These are phyloP conservation scores for Alternaria burnsii DNA, from an alignment of 2,329 filamentous ascomycete genomes.

Conservation along the genomic window DNA sequence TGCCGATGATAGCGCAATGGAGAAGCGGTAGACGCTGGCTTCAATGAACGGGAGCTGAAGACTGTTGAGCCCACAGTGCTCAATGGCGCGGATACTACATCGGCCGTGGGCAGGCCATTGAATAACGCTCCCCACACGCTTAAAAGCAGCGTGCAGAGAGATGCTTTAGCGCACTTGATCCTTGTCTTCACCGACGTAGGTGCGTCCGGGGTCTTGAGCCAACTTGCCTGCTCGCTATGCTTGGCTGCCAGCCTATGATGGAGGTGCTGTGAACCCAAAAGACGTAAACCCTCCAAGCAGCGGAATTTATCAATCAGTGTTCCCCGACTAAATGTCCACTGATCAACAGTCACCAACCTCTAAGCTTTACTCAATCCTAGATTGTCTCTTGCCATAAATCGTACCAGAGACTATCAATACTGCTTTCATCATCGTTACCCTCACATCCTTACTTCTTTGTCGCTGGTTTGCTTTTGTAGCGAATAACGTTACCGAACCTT, in stretches of 20 bases:
- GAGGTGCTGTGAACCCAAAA: conserved; percentile 44
- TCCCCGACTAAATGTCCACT: conserved; percentile 43
- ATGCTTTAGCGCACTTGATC: conserved; percentile 31
- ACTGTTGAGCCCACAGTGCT: conserved; percentile 13
- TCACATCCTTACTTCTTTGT: conserved; percentile 50
- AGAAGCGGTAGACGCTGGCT: conserved; percentile 27
- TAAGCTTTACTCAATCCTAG: conserved; percentile 43
- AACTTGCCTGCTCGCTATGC: conserved; percentile 41
- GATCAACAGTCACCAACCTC: conserved; percentile 44
- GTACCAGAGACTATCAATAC: conserved; percentile 42
- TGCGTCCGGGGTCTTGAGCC: conserved; percentile 40
- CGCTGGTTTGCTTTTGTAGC: conserved; percentile 34
- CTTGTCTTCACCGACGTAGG: conserved; percentile 33
- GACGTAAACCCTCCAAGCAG: conserved; percentile 41
- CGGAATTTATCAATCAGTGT: conserved; percentile 46
- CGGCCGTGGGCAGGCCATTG: conserved; percentile 22
- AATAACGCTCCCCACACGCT: conserved; percentile 31
- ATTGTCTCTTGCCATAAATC: conserved; percentile 33
- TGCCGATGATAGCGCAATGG: conserved; percentile 26
- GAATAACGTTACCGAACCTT: conserved; percentile 36
- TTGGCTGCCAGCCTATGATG: conserved; percentile 52
- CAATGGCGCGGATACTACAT: conserved; percentile 26
- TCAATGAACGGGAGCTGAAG: conserved; percentile 10
- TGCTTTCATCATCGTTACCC: conserved; percentile 37
- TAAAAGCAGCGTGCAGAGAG: conserved; percentile 42